Evolutionary conservation across 306 rosid species (phyloP), one percentile per base, ranked within the genome.

Genomic region (Cucurbita argyrosperma): DNA sequence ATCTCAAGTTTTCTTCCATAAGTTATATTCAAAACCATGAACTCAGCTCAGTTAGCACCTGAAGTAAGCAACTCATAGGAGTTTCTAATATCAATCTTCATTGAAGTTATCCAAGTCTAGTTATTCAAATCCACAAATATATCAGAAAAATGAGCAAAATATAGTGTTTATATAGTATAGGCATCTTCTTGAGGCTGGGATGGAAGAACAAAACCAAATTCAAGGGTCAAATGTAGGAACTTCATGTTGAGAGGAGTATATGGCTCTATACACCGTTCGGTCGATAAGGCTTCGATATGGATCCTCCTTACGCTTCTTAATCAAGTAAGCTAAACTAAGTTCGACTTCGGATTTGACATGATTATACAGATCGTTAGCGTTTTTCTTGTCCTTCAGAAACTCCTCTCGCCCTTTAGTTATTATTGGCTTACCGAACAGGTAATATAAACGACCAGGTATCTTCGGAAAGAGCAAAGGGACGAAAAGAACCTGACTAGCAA

Each of bases 291-390:
- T 95, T 87, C 99, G 83, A 45, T 79, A 89, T 10, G 99, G 99
- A 84, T 95, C 99, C 76, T 95, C 88, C 86, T 87, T 83, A 56
- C 99, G 76, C 87, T 91, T 95, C 85, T 84, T 81, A 78, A 95
- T 65, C 83, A 95, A 84, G 85, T 89, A 91, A 46, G 81, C 84
- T 40, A 91, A 18, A 47, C 84, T 81, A 51, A 46, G 14, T 82
- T 89, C 86, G 47, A 95, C 90, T 74, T 89, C 82, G 13, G 97
- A 91, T 82, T 95, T 88, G 59, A 95, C 82, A 70, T 89, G 80
- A 79, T 76, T 76, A 88, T 95, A 95, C 74, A 95, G n/a, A 75
- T 91, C 56, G 59, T 79, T 89, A 15, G 96, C 97, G 19, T 19
- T 81, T 70, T 88, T 81, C 84, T 69, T 89, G 80, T 95, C 92